Percentiles rank a stretch among this genome's conserved stretches.
Conservation (phyloP, 306 rosid species). For the Fragaria nilgerrensis region DNA sequence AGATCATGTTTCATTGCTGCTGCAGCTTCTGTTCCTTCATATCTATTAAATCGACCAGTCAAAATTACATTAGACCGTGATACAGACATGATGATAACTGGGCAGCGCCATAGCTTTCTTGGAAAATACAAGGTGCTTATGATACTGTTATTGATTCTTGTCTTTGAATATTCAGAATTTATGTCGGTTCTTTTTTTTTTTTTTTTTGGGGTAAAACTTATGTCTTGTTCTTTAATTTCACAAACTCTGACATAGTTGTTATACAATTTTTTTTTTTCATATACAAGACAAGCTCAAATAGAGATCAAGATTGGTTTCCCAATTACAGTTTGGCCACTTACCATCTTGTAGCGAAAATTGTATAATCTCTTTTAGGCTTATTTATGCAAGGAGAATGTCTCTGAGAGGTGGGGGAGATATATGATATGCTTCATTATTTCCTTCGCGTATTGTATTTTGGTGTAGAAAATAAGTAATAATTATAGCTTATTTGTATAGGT, state of each 20-base stretch:
- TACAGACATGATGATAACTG: constrained; percentile 84
- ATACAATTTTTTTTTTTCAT: not conserved
- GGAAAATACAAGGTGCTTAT: constrained; percentile 84
- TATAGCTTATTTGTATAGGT: constrained; percentile 42
- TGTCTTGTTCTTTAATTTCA: not conserved
- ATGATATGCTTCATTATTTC: not conserved
- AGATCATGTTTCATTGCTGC: constrained; percentile 82
- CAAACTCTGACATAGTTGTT: not conserved
- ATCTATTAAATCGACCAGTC: constrained; percentile 74
- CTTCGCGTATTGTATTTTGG: not conserved
- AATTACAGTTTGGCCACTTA: not conserved
- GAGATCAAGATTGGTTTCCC: not conserved
- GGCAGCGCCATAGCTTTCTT: constrained; percentile 95
- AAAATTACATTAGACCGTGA: constrained; percentile 86
- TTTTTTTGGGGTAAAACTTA: not conserved
- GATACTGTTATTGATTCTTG: constrained; percentile 14
- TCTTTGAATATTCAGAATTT: not conserved
- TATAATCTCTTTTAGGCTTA: constrained; percentile 5
- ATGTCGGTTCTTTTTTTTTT: too few relatives aligned
- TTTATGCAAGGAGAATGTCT: not conserved
- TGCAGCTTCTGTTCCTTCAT: constrained; percentile 86
- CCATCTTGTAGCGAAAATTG: not conserved
- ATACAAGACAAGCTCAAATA: not conserved
- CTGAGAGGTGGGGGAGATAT: not conserved
- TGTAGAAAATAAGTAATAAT: not conserved